These are phyloP conservation scores for Hibiscus trionum DNA, from an alignment of 345 rosid species.

Conservation along the genomic window DNA sequence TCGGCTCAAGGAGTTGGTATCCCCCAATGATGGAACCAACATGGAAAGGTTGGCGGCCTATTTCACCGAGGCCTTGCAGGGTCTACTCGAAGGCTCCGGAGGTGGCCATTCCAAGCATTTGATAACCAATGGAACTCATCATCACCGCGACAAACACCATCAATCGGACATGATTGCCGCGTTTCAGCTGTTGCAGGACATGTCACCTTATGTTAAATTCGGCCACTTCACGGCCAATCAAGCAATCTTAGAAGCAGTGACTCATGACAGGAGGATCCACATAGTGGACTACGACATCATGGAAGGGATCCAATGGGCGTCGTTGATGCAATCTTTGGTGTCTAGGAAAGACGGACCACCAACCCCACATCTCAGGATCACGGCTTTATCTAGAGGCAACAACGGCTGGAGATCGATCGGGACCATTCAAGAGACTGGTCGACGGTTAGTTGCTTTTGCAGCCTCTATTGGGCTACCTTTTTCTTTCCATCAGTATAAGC, in stretches of 20 bases:
- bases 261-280: conserved; percentile 54
- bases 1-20: conserved; percentile 89
- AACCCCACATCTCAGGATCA: conserved; percentile 65
- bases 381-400: conserved; percentile 58
- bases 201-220: conserved; percentile 84
- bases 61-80: conserved; percentile 66
- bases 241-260: conserved; percentile 69
- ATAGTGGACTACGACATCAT: conserved; percentile 77
- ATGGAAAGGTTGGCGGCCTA: conserved; percentile 84
- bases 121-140: conserved; percentile 16
- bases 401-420: conserved; percentile 43
- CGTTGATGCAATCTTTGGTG: conserved; percentile 73
- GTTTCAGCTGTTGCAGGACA: conserved; percentile 71
- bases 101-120: conserved; percentile 17
- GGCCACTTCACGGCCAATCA: conserved; percentile 93
- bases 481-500: conserved; percentile 70
- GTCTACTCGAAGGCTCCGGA: conserved; percentile 26
- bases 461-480: conserved; percentile 73
- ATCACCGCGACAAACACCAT: conserved; percentile 24
- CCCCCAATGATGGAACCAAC: conserved; percentile 53
- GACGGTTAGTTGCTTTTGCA: conserved; percentile 58
- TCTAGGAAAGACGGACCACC: conserved; percentile 48
- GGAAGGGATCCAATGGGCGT: conserved; percentile 92
- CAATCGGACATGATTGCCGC: conserved; percentile 59
- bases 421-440: conserved; percentile 72